Conservation (phyloP, 2,329 filamentous ascomycete species). For the Pyricularia sp. region DNA sequence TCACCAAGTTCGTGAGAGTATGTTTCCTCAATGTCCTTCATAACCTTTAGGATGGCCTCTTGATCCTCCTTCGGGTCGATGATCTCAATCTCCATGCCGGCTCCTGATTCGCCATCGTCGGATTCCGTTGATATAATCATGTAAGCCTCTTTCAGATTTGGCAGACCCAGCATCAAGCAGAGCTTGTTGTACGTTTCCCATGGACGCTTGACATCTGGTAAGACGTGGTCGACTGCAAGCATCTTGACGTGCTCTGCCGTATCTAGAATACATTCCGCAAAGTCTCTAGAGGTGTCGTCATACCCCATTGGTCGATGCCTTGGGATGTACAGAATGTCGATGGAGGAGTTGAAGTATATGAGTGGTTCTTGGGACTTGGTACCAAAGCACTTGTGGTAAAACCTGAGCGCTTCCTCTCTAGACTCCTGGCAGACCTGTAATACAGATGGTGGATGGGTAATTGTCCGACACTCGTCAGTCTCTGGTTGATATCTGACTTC, state of each 20-base stretch:
- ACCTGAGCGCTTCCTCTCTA: constrained; percentile 24
- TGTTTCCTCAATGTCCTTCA: constrained; percentile 13
- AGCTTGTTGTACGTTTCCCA: constrained; percentile 41
- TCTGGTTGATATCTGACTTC: constrained; percentile 24
- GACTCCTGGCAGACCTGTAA: constrained; percentile 29
- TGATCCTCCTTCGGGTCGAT: constrained; percentile 16
- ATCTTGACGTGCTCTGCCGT: constrained; percentile 20
- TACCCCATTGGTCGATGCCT: constrained; percentile 25
- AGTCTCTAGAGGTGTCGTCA: constrained; percentile 26
- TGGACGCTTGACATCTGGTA: constrained; percentile 27
- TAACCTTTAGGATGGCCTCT: constrained; percentile 8
- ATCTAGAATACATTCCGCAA: constrained; percentile 21
- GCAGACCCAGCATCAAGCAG: constrained; percentile 28
- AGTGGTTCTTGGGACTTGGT: constrained; percentile 18
- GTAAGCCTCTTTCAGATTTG: constrained; percentile 22
- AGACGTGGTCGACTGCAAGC: constrained; percentile 33
- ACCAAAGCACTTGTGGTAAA: constrained; percentile 23
- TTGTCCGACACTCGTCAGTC: constrained; percentile 22
- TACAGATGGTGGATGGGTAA: constrained; percentile 23
- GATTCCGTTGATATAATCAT: constrained; percentile 17
- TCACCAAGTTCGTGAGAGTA: constrained; percentile 11
- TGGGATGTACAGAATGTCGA: constrained; percentile 26
- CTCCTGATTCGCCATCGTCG: constrained; percentile 8
- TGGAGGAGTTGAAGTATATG: constrained; percentile 23
- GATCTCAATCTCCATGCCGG: constrained; percentile 13